phyloP scores from a whole-genome alignment of 2,329 filamentous ascomycete genomes.

The Stromatinia cepivora region DNA sequence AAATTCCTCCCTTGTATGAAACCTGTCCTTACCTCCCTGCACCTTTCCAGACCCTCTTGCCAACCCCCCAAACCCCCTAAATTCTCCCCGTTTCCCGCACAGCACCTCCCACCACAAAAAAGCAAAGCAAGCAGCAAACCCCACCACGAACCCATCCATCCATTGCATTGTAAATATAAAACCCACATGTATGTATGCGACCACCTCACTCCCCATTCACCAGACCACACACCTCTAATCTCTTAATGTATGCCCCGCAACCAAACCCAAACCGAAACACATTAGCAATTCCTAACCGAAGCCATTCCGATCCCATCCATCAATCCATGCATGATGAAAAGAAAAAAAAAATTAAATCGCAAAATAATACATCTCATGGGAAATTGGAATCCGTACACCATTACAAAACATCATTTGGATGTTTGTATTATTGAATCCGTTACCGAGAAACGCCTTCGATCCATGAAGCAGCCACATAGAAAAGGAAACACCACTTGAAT shows the following conservation, averaged over 20 bases:
- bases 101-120: background rate
- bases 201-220: background rate
- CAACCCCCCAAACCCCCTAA: too few relatives aligned
- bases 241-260: background rate
- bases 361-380: slow-evolving; percentile 9
- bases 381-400: background rate
- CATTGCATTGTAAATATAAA: slow-evolving; percentile 10
- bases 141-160: background rate
- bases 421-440: background rate
- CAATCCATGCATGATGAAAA: slow-evolving; percentile 5
- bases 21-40: too few relatives aligned
- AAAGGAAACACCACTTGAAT: slow-evolving; percentile 8
- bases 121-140: background rate
- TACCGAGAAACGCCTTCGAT: background rate
- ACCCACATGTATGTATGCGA: background rate
- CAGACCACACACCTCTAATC: background rate
- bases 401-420: slow-evolving; percentile 1
- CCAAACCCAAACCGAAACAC: background rate
- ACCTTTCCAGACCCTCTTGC: too few relatives aligned
- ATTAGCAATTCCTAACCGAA: background rate
- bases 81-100: background rate
- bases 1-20: background rate
- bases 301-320: slow-evolving; percentile 6
- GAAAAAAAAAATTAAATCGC: background rate
- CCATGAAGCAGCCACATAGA: background rate